A percentile compares a stretch with the other conserved stretches of the same genome.
Conservation (phyloP, 768 basidiomycete genomes). For the Tephrocybe sp. region DNA sequence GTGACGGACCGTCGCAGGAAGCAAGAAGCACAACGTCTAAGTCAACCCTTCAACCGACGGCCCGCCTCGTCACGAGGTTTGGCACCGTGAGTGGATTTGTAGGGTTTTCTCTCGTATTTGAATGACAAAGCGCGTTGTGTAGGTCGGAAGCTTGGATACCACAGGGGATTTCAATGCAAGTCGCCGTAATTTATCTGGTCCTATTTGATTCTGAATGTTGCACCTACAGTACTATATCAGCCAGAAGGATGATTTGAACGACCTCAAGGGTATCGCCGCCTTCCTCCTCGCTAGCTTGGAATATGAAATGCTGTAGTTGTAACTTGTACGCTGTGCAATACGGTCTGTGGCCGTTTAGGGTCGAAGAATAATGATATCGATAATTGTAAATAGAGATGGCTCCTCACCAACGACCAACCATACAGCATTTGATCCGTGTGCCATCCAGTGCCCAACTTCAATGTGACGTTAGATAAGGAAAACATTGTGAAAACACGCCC, state of each 20-base stretch:
- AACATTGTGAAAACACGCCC: constrained; percentile 17
- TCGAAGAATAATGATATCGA: too few species aligned
- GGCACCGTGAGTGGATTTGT: constrained; percentile 22
- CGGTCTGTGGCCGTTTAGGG: too few species aligned
- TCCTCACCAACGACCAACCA: too few species aligned
- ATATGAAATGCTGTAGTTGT: constrained; percentile 32
- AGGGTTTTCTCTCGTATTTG: background rate
- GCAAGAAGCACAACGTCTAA: constrained; percentile 8
- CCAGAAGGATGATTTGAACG: constrained; percentile 36
- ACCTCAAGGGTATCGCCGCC: constrained; percentile 44
- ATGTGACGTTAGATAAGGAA: too few species aligned
- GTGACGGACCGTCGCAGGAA: background rate
- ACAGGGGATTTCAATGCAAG: constrained; percentile 37
- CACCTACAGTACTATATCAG: constrained; percentile 41
- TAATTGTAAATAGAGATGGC: too few species aligned
- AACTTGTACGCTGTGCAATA: too few species aligned
- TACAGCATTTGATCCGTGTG: too few species aligned
- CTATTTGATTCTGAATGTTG: background rate
- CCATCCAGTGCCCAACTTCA: too few species aligned
- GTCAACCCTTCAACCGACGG: too few species aligned
- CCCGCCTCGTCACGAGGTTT: constrained; percentile 13
- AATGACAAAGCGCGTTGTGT: background rate
- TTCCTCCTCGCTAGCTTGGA: constrained; percentile 48
- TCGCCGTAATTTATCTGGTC: background rate
- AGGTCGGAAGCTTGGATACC: constrained; percentile 41